phyloP scores from a whole-genome alignment of 2,329 filamentous ascomycete genomes.

The Calonectria pseudoreteaudii region DNA sequence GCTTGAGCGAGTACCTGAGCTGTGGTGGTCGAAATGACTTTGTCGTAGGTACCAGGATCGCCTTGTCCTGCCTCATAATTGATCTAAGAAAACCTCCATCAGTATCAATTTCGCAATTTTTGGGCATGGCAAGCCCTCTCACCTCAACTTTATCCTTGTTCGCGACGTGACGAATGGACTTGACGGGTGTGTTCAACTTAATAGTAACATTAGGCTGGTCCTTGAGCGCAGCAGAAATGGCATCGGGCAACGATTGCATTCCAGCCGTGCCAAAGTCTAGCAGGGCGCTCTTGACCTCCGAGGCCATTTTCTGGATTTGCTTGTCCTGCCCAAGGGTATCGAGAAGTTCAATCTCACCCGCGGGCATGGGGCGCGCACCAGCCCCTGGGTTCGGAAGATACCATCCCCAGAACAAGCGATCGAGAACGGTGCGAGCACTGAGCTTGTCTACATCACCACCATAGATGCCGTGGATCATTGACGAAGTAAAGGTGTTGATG shows the following conservation, averaged over 20 bases:
- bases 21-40: conserved; percentile 74
- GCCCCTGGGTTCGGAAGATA: conserved; percentile 44
- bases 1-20: conserved; percentile 57
- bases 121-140: conserved; percentile 27
- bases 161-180: conserved; percentile 55
- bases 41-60: conserved; percentile 55
- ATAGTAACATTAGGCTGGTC: conserved; percentile 71
- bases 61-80: conserved; percentile 22
- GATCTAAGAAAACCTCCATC: conserved; percentile 25
- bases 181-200: conserved; percentile 61
- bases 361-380: conserved; percentile 57
- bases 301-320: conserved; percentile 47
- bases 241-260: conserved; percentile 70
- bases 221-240: conserved; percentile 63
- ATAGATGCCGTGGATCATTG: conserved; percentile 87
- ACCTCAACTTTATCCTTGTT: conserved; percentile 56
- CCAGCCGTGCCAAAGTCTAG: conserved; percentile 62
- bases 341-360: conserved; percentile 46
- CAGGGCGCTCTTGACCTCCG: conserved; percentile 45
- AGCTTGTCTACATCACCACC: conserved; percentile 88
- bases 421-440: conserved; percentile 73
- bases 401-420: conserved; percentile 46
- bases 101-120: neutral
- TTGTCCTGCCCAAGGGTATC: conserved; percentile 43
- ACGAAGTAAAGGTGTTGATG: conserved; percentile 81